phyloP scores from a whole-genome alignment of 495 filamentous ascomycete genomes.

The Aspergillus haitiensis region DNA sequence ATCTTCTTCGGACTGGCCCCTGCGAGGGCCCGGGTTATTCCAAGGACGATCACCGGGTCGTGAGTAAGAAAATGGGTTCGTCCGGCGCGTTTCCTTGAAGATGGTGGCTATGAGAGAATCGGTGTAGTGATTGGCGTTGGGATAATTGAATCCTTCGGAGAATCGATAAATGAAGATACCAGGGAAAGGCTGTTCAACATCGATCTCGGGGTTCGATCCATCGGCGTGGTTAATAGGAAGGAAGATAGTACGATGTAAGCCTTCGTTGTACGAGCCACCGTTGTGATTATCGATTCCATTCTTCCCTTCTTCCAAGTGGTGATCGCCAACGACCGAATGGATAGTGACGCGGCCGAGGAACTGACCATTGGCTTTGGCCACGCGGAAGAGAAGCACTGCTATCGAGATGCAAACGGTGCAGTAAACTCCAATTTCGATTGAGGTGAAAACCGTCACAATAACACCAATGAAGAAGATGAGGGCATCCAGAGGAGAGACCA shows the following conservation, averaged over 20 bases:
- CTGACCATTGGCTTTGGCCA: slow-evolving; percentile 79
- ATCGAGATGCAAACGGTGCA: slow-evolving; percentile 72
- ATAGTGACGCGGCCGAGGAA: slow-evolving; percentile 89
- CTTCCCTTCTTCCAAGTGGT: slow-evolving; percentile 63
- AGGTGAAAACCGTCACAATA: slow-evolving; percentile 81
- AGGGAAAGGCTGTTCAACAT: slow-evolving; percentile 77
- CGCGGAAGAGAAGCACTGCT: slow-evolving; percentile 80
- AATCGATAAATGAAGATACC: slow-evolving; percentile 98
- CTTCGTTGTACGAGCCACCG: slow-evolving; percentile 24
- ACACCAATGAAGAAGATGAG: slow-evolving; percentile 95
- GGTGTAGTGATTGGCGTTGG: slow-evolving; percentile 89
- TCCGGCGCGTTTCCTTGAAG: slow-evolving; percentile 74
- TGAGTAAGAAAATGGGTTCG: slow-evolving; percentile 61
- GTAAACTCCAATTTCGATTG: slow-evolving; percentile 93
- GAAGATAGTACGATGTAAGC: slow-evolving; percentile 68
- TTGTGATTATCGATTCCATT: slow-evolving; percentile 54
- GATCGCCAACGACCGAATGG: slow-evolving; percentile 85
- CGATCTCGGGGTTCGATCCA: slow-evolving; percentile 85
- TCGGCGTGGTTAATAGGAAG: slow-evolving; percentile 86
- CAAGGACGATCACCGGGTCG: slow-evolving; percentile 85
- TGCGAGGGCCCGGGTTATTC: slow-evolving; percentile 86
- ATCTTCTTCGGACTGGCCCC: slow-evolving; percentile 52
- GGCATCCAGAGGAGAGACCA: slow-evolving; percentile 84
- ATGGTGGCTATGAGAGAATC: slow-evolving; percentile 75
- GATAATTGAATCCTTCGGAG: slow-evolving; percentile 95